Evolutionary conservation across 768 basidiomycete species (phyloP).

Genomic region (Crassisporium funariophilum): DNA sequence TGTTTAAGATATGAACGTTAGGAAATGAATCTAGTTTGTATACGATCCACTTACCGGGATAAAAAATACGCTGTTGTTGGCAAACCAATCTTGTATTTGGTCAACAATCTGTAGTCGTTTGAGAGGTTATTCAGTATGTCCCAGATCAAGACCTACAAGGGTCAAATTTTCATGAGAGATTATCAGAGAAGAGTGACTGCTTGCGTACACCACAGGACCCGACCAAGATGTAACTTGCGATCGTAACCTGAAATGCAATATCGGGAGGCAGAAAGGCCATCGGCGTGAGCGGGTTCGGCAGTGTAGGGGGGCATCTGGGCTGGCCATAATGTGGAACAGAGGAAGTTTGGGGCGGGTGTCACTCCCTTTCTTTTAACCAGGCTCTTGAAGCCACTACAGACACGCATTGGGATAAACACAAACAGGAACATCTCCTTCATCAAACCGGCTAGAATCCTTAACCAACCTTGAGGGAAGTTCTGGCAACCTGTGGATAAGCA

Average conservation of each 20-base stretch:
- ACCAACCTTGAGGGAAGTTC: too few species aligned
- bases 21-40: not conserved
- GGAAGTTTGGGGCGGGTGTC: too few species aligned
- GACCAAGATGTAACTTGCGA: slow-evolving; percentile 13
- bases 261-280: slow-evolving; percentile 19
- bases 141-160: slow-evolving; percentile 31
- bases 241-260: slow-evolving; percentile 12
- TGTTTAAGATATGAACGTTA: not conserved
- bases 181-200: too few species aligned
- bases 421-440: too few species aligned
- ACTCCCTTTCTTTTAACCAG: too few species aligned
- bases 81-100: slow-evolving; percentile 14
- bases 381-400: too few species aligned
- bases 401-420: too few species aligned
- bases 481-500: too few species aligned
- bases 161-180: too few species aligned
- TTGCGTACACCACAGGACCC: slow-evolving; percentile 12
- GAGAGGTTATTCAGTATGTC: slow-evolving; percentile 28
- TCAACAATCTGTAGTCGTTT: slow-evolving; percentile 24
- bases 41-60: slow-evolving; percentile 14
- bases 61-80: slow-evolving; percentile 26
- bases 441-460: too few species aligned
- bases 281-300: slow-evolving; percentile 20
- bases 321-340: too few species aligned
- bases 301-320: too few species aligned